Conservation (phyloP, 257 asterid species). For the Thymus quinquecostatus region DNA sequence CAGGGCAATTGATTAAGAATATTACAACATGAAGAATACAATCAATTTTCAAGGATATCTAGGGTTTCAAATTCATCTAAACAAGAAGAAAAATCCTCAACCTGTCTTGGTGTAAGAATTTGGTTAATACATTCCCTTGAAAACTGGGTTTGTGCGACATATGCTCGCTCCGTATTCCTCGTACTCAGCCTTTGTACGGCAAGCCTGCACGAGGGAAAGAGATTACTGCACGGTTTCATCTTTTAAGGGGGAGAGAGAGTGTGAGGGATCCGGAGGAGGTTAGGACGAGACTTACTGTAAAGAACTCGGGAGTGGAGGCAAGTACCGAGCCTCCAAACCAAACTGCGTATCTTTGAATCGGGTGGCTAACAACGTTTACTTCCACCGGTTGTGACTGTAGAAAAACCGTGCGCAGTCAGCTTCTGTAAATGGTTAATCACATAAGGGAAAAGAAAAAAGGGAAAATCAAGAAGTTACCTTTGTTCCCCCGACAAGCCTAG, state of each 20-base stretch:
- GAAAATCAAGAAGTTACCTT: slow-evolving; percentile 48
- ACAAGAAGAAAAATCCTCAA: not conserved
- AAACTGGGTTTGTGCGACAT: slow-evolving; percentile 95
- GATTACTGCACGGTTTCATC: not conserved
- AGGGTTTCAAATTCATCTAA: slow-evolving; percentile 2
- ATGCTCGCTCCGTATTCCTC: slow-evolving; percentile 97
- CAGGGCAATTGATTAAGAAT: not conserved
- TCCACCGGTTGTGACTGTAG: slow-evolving; percentile 91
- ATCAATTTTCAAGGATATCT: slow-evolving; percentile 12
- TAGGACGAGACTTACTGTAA: slow-evolving; percentile 49
- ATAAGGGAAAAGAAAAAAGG: not conserved
- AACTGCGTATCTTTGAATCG: slow-evolving; percentile 92
- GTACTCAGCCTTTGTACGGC: slow-evolving; percentile 97
- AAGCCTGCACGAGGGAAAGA: slow-evolving; percentile 57
- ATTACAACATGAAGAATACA: not conserved
- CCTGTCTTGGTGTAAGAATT: slow-evolving; percentile 2
- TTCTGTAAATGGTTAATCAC: slow-evolving; percentile 1
- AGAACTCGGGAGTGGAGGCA: slow-evolving; percentile 94
- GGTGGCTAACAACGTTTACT: slow-evolving; percentile 94
- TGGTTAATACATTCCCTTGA: slow-evolving; percentile 89
- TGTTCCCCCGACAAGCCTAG: slow-evolving; percentile 64
- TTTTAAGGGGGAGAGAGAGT: not conserved
- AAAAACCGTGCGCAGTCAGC: slow-evolving; percentile 22
- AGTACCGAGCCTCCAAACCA: slow-evolving; percentile 99
- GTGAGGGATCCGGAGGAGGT: not conserved